Percentiles rank a stretch among this genome's conserved stretches.
phyloP scores from a whole-genome alignment of 495 filamentous ascomycete genomes.

The Hyphodiscus hymeniophilus region DNA sequence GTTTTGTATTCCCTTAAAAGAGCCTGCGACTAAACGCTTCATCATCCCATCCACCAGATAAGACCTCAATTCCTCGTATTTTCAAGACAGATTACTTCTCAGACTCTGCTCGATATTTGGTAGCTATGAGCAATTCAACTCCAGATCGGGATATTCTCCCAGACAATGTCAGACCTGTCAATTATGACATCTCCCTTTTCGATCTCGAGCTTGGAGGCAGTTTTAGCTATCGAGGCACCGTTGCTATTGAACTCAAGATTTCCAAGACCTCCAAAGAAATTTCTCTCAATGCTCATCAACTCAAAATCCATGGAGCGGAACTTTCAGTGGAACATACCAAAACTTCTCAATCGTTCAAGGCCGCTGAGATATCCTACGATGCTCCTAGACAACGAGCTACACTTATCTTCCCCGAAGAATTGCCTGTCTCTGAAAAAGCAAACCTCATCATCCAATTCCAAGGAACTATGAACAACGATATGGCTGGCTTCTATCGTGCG shows the following conservation, averaged over 20 bases:
- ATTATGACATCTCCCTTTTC: constrained; percentile 77
- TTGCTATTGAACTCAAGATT: constrained; percentile 52
- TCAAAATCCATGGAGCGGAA: constrained; percentile 50
- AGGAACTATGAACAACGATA: constrained; percentile 84
- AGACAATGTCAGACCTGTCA: constrained; percentile 65
- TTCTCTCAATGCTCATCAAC: constrained; percentile 62
- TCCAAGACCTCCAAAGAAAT: constrained; percentile 58
- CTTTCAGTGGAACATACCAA: constrained; percentile 36
- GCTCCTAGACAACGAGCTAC: constrained; percentile 52
- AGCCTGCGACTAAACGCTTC: background rate
- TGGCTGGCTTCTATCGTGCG: constrained; percentile 94
- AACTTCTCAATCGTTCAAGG: constrained; percentile 33
- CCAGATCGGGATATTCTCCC: constrained; percentile 30
- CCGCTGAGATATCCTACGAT: constrained; percentile 67
- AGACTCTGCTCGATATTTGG: background rate
- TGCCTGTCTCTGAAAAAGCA: constrained; percentile 47
- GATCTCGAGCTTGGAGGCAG: constrained; percentile 62
- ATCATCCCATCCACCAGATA: background rate
- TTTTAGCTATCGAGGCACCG: constrained; percentile 78
- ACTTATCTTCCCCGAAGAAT: background rate
- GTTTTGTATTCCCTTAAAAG: too few relatives aligned
- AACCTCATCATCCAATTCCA: constrained; percentile 67
- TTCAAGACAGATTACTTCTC: background rate
- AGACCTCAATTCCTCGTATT: background rate
- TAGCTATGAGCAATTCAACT: constrained; percentile 11